Conservation (phyloP, 305 asterid species). For the Caryopteris hybrid region DNA sequence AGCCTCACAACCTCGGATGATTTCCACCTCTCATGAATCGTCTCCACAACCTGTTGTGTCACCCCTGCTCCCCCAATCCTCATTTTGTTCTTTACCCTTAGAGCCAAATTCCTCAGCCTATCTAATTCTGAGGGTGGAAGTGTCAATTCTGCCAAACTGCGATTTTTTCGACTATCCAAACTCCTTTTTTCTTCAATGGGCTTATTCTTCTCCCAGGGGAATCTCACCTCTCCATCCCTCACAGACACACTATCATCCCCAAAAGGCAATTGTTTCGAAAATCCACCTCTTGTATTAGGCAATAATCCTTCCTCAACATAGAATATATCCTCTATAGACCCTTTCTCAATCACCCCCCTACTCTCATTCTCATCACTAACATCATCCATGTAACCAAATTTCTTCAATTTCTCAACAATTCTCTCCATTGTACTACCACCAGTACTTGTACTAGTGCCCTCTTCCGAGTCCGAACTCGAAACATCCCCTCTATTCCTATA, state of each 20-base stretch:
- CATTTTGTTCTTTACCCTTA: slow-evolving; percentile 63
- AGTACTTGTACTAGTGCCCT: slow-evolving; percentile 41
- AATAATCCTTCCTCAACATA: slow-evolving; percentile 75
- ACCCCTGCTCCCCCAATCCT: slow-evolving; percentile 76
- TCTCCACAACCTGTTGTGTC: slow-evolving; percentile 70
- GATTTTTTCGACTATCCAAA: slow-evolving; percentile 55
- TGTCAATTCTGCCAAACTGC: slow-evolving; percentile 73
- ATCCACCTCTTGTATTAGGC: slow-evolving; percentile 81
- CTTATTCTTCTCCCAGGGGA: slow-evolving; percentile 78
- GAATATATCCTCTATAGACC: slow-evolving; percentile 83
- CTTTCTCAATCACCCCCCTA: slow-evolving; percentile 52
- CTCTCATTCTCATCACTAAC: slow-evolving; percentile 32
- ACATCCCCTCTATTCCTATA: slow-evolving; percentile 49
- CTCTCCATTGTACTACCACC: slow-evolving; percentile 91
- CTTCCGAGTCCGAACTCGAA: slow-evolving; percentile 72
- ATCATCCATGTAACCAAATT: slow-evolving; percentile 79
- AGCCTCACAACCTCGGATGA: slow-evolving; percentile 73
- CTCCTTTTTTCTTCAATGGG: slow-evolving; percentile 30
- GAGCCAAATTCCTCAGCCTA: slow-evolving; percentile 71
- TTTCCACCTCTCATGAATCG: slow-evolving; percentile 79
- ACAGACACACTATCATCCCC: slow-evolving; percentile 47
- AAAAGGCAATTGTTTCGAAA: slow-evolving; percentile 52
- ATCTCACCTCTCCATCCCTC: slow-evolving; percentile 46
- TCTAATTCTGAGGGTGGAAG: slow-evolving; percentile 74
- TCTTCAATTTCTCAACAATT: slow-evolving; percentile 85